A percentile compares a stretch with the other conserved stretches of the same genome.
Evolutionary conservation across 2,329 filamentous ascomycete genomes (phyloP).

Genomic region (Lecanicillium sp.): DNA sequence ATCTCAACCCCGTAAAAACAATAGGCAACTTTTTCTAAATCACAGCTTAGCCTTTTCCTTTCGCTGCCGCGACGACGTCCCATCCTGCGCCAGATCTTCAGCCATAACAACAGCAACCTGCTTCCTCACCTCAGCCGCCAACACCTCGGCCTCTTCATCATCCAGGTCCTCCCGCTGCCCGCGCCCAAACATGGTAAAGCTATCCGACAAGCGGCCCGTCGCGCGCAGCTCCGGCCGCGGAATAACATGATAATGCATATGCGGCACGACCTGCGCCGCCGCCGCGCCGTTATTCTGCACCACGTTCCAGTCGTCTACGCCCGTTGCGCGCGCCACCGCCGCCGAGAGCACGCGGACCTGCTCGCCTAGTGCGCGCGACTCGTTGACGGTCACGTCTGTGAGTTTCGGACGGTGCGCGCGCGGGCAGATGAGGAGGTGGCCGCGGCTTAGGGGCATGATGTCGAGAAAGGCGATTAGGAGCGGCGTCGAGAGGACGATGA

Average conservation of each 20-base stretch:
- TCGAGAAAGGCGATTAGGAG: constrained; percentile 82
- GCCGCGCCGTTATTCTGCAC: constrained; percentile 91
- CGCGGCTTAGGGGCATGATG: constrained; percentile 77
- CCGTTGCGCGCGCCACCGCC: constrained; percentile 60
- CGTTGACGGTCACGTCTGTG: constrained; percentile 54
- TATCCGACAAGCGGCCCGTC: constrained; percentile 45
- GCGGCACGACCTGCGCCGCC: constrained; percentile 85
- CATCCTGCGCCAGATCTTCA: constrained; percentile 26
- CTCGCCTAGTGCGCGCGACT: constrained; percentile 58
- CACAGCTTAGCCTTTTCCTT: constrained; percentile 29
- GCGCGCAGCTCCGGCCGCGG: constrained; percentile 64
- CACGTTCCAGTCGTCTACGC: constrained; percentile 83
- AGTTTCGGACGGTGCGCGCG: constrained; percentile 71
- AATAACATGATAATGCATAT: constrained; percentile 93
- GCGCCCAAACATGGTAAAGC: constrained; percentile 77
- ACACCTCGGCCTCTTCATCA: constrained; percentile 57
- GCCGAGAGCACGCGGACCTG: constrained; percentile 65
- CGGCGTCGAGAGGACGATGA: constrained; percentile 69
- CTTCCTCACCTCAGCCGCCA: constrained; percentile 48
- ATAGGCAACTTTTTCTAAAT: constrained; percentile 2
- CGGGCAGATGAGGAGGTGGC: constrained; percentile 77
- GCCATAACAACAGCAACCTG: constrained; percentile 39
- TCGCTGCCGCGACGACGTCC: too few relatives aligned
- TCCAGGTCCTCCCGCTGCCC: constrained; percentile 67
- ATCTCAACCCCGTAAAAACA: too few relatives aligned